Evolutionary conservation across 495 filamentous ascomycete genomes (phyloP).

Genomic region (Opeltia flavorubescens): DNA sequence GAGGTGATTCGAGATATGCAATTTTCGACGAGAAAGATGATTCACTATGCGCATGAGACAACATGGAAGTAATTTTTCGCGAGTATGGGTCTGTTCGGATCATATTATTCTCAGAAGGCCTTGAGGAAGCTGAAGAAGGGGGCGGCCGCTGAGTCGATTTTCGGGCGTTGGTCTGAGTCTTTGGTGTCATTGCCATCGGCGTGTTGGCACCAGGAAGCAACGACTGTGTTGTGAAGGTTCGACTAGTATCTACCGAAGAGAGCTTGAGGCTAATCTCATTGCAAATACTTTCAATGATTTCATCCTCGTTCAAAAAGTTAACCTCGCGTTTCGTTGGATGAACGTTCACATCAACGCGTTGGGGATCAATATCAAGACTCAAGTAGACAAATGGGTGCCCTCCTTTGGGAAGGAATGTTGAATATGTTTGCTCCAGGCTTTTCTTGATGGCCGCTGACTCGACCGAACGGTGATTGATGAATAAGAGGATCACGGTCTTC

Average conservation of each 20-base stretch:
- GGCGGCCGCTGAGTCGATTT: slow-evolving; percentile 11
- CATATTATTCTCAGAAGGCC: slow-evolving; percentile 75
- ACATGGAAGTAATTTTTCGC: slow-evolving; percentile 93
- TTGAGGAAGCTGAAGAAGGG: slow-evolving; percentile 34
- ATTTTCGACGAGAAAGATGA: slow-evolving; percentile 33
- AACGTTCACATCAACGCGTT: slow-evolving; percentile 91
- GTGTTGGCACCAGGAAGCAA: slow-evolving; percentile 49
- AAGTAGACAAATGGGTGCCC: slow-evolving; percentile 93
- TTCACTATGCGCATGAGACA: background rate
- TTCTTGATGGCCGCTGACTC: slow-evolving; percentile 84
- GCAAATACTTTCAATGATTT: slow-evolving; percentile 84
- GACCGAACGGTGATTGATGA: slow-evolving; percentile 97
- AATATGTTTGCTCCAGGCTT: slow-evolving; percentile 82
- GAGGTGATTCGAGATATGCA: slow-evolving; percentile 56
- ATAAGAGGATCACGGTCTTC: slow-evolving; percentile 74
- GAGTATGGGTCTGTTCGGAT: slow-evolving; percentile 80
- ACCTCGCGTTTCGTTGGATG: slow-evolving; percentile 98
- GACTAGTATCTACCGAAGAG: slow-evolving; percentile 81
- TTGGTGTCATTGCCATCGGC: slow-evolving; percentile 22
- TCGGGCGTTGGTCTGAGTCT: slow-evolving; percentile 17
- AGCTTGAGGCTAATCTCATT: slow-evolving; percentile 65
- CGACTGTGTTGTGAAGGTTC: slow-evolving; percentile 87
- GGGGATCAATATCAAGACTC: slow-evolving; percentile 84
- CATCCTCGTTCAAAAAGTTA: slow-evolving; percentile 95
- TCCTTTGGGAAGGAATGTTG: slow-evolving; percentile 80